Evolutionary conservation across 768 basidiomycete species (phyloP).

Genomic region (Sporobolomyces phaffii): DNA sequence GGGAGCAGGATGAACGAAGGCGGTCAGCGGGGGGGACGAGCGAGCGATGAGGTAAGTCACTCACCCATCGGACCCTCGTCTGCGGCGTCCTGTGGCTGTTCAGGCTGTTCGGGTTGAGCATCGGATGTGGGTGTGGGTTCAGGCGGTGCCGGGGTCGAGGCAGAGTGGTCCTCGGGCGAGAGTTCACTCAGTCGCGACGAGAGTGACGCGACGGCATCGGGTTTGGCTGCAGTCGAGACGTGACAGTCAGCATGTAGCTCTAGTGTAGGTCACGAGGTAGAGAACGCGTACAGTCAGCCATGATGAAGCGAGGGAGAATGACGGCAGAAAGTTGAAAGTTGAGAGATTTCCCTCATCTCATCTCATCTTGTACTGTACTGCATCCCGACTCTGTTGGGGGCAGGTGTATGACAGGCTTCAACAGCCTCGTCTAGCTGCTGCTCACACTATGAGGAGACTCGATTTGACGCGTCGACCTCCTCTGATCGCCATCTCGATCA

Average conservation of each 20-base stretch:
- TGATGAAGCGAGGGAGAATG: neutral
- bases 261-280: neutral
- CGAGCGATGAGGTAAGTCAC: neutral
- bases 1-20: neutral
- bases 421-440: conserved; percentile 1
- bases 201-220: conserved; percentile 34
- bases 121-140: neutral
- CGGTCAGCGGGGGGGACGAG: neutral
- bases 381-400: too few relatives aligned
- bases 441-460: too few relatives aligned
- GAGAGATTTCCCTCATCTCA: too few relatives aligned
- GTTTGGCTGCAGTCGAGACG: neutral
- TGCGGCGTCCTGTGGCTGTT: neutral
- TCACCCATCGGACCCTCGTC: conserved; percentile 14
- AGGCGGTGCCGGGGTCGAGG: neutral
- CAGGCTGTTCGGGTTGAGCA: neutral
- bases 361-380: too few relatives aligned
- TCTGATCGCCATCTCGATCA: neutral
- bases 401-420: conserved; percentile 3
- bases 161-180: neutral
- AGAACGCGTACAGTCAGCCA: conserved; percentile 3
- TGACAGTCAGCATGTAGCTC: neutral
- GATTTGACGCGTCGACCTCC: neutral
- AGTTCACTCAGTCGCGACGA: conserved; percentile 21
- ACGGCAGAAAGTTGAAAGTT: neutral